phyloP scores from a whole-genome alignment of 2,329 filamentous ascomycete genomes.

The Arthrobotrys musiformis region DNA sequence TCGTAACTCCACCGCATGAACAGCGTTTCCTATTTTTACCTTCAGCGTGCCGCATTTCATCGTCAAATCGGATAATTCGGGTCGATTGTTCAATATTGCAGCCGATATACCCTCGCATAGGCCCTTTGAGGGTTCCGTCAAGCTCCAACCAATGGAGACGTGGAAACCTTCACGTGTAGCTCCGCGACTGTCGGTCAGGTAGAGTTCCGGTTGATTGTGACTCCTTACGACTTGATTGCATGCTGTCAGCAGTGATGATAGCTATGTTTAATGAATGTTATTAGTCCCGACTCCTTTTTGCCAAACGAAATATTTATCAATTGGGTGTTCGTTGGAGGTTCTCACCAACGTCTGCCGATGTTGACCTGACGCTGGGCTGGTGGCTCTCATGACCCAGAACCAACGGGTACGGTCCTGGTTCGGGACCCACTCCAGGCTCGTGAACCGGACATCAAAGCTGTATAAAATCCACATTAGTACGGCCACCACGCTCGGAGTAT shows the following conservation, averaged over 20 bases:
- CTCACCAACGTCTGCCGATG: constrained; percentile 60
- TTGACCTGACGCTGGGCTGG: constrained; percentile 57
- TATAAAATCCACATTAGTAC: constrained; percentile 62
- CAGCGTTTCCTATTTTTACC: constrained; percentile 78
- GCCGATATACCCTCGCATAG: constrained; percentile 62
- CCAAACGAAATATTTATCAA: too few relatives aligned
- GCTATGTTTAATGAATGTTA: constrained; percentile 63
- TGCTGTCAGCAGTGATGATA: constrained; percentile 72
- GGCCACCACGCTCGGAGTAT: neutral
- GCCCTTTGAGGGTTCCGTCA: constrained; percentile 68
- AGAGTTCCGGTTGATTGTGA: constrained; percentile 77
- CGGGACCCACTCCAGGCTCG: constrained; percentile 71
- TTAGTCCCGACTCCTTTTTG: neutral
- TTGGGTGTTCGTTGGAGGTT: neutral
- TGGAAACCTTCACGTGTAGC: constrained; percentile 73
- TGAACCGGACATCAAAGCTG: constrained; percentile 67
- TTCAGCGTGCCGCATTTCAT: constrained; percentile 74
- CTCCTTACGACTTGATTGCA: constrained; percentile 73
- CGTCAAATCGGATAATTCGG: constrained; percentile 63
- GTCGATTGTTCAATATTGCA: constrained; percentile 56
- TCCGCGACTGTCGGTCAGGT: constrained; percentile 63
- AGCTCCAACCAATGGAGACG: constrained; percentile 87
- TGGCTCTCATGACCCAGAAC: constrained; percentile 81
- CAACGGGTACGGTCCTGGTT: constrained; percentile 77
- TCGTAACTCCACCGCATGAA: constrained; percentile 62